A percentile compares a stretch with the other conserved stretches of the same genome.
Evolutionary conservation across 371 early-diverging fungal genomes (phyloP).

Genomic region (Gilbertella persicaria): DNA sequence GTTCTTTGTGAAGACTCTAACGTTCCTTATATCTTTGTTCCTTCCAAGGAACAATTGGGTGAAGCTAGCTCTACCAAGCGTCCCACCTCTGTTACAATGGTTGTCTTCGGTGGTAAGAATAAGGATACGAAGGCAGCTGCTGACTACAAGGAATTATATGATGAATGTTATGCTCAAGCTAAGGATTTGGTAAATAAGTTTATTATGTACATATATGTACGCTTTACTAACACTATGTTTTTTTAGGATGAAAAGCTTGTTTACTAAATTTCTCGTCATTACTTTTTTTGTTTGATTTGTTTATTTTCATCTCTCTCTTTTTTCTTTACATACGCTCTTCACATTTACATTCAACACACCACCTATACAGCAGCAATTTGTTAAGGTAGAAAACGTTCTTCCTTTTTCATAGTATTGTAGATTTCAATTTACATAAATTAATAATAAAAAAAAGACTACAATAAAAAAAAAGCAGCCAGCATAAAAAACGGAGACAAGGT

Average conservation of each 20-base stretch:
- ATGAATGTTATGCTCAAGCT: constrained; percentile 69
- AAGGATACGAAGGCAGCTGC: constrained; percentile 67
- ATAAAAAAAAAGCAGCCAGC: too few relatives aligned
- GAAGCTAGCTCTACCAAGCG: constrained; percentile 91
- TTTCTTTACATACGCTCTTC: too few relatives aligned
- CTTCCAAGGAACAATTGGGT: constrained; percentile 93
- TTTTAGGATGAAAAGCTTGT: constrained; percentile 36
- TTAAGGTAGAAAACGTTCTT: background rate
- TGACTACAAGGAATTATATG: constrained; percentile 85
- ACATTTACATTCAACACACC: background rate
- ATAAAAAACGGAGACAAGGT: too few relatives aligned
- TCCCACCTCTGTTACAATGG: constrained; percentile 91
- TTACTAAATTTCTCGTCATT: constrained; percentile 26
- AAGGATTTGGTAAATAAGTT: constrained; percentile 62
- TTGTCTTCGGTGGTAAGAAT: constrained; percentile 80
- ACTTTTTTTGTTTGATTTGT: background rate
- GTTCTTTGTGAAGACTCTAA: constrained; percentile 95
- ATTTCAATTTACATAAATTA: background rate
- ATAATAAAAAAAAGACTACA: too few relatives aligned
- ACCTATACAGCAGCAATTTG: background rate
- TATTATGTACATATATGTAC: background rate
- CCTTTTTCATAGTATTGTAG: background rate
- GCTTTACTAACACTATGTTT: background rate
- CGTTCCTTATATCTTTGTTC: constrained; percentile 95
- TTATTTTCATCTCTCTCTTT: too few relatives aligned